Conservation (phyloP, 768 basidiomycete genomes). For the Neoboletus magnificus region DNA sequence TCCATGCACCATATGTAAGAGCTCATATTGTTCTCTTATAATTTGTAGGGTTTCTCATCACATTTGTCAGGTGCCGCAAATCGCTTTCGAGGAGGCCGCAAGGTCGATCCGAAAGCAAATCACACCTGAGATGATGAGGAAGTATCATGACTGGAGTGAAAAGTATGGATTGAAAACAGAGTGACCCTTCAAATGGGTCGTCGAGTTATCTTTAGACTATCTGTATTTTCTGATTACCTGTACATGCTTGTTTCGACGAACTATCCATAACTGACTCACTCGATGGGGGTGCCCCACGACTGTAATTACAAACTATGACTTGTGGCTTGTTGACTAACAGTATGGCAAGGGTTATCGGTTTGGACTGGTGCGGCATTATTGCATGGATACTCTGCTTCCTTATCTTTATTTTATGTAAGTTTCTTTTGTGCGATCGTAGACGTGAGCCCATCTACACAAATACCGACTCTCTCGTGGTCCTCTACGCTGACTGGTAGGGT, state of each 20-base stretch:
- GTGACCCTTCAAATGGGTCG: background rate
- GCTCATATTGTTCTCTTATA: background rate
- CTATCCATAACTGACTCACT: background rate
- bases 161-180: slow-evolving; percentile 22
- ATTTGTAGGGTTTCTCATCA: background rate
- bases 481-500: background rate
- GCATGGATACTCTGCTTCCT: background rate
- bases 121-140: slow-evolving; percentile 71
- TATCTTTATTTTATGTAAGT: background rate
- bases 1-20: slow-evolving; percentile 72
- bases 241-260: background rate
- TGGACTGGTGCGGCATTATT: background rate
- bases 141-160: slow-evolving; percentile 69
- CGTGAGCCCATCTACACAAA: background rate
- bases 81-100: slow-evolving; percentile 74
- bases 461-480: background rate
- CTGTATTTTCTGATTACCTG: background rate
- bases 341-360: background rate
- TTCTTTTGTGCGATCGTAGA: background rate
- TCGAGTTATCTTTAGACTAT: background rate
- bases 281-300: background rate
- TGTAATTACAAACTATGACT: background rate
- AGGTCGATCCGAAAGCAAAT: slow-evolving; percentile 73
- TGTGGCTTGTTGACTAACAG: background rate
- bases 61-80: slow-evolving; percentile 60